phyloP scores from a whole-genome alignment of 306 rosid species.

The Ormosia semicastrata region DNA sequence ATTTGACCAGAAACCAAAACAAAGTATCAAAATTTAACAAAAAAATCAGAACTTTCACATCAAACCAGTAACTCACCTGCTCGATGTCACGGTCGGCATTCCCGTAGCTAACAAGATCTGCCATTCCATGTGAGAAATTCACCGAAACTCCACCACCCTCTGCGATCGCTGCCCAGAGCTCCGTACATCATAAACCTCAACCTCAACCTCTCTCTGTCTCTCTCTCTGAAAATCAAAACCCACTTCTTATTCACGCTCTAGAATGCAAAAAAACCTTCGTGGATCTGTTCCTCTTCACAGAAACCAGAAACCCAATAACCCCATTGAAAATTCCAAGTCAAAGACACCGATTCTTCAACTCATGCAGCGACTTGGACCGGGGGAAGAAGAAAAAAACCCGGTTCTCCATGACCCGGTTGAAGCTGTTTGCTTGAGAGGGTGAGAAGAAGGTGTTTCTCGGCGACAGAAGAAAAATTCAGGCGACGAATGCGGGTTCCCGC shows the following conservation, averaged over 20 bases:
- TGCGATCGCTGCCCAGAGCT: slow-evolving; percentile 73
- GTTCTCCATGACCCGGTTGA: slow-evolving; percentile 13
- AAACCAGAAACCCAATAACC: slow-evolving; percentile 37
- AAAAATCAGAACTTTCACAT: slow-evolving; percentile 11
- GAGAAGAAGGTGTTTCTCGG: neutral
- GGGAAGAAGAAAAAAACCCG: neutral
- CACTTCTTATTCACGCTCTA: slow-evolving; percentile 28
- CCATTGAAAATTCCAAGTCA: slow-evolving; percentile 54
- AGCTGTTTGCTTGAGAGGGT: slow-evolving; percentile 8
- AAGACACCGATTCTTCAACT: slow-evolving; percentile 40
- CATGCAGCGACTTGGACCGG: slow-evolving; percentile 45
- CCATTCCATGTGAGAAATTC: slow-evolving; percentile 97
- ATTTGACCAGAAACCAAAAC: slow-evolving; percentile 14
- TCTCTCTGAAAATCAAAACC: slow-evolving; percentile 34
- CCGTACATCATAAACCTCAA: slow-evolving; percentile 90
- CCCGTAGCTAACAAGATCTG: slow-evolving; percentile 94
- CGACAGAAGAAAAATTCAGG: slow-evolving; percentile 19
- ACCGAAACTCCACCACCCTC: slow-evolving; percentile 94
- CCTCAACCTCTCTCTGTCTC: slow-evolving; percentile 30
- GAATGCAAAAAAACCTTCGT: slow-evolving; percentile 26
- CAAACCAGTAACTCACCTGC: slow-evolving; percentile 47
- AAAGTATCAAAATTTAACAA: slow-evolving; percentile 15
- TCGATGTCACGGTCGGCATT: slow-evolving; percentile 96
- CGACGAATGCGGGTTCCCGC: slow-evolving; percentile 20
- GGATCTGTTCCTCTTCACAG: slow-evolving; percentile 58